Conservation (phyloP, 441 rosid species). For the Mallotus repandus region DNA sequence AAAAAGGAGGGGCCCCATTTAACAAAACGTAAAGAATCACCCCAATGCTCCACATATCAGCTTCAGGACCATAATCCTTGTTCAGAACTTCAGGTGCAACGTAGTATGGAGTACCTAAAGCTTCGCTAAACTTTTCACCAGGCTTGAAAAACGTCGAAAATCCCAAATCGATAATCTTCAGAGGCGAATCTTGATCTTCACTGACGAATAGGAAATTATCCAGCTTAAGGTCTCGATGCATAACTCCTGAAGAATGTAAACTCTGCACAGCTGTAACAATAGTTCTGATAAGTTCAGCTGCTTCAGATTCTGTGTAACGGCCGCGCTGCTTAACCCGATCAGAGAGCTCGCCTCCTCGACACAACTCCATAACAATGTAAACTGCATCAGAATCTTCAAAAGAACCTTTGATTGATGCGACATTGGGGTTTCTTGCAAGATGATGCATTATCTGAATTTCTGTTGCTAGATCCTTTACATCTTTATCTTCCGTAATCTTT, state of each 20-base stretch:
- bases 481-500: not conserved
- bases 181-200: not conserved
- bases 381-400: slow-evolving; percentile 1
- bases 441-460: slow-evolving; percentile 4
- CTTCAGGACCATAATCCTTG: slow-evolving; percentile 1
- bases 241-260: not conserved
- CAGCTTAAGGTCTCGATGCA: not conserved
- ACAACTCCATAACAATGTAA: not conserved
- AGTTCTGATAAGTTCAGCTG: not conserved
- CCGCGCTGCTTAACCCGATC: not conserved
- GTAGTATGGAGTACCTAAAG: not conserved
- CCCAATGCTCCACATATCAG: slow-evolving; percentile 3
- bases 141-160: not conserved
- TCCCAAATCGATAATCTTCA: not conserved
- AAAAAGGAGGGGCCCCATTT: not conserved
- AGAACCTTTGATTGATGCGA: not conserved
- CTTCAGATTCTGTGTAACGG: not conserved
- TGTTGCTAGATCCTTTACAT: not conserved
- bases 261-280: not conserved
- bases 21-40: not conserved
- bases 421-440: not conserved
- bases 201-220: not conserved
- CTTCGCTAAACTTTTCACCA: not conserved
- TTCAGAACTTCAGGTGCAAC: not conserved
- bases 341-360: not conserved